Conservation (phyloP, 768 basidiomycete species). For the Dentipellis sp. region DNA sequence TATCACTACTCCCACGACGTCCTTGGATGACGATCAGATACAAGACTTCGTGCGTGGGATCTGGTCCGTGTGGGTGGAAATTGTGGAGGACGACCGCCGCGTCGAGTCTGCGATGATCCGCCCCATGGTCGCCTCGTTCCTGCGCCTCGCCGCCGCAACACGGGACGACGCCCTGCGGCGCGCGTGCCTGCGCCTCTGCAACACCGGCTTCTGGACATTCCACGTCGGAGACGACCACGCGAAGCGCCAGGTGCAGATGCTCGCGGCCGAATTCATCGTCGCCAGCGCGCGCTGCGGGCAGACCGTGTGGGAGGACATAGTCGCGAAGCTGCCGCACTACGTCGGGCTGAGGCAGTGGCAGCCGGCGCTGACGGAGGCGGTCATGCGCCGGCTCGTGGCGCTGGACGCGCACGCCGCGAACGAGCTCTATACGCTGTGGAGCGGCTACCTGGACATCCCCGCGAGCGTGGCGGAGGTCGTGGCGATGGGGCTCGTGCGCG, state of each 20-base stretch:
- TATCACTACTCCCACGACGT: neutral
- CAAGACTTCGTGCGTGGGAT: slow-evolving; percentile 17
- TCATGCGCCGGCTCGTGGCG: slow-evolving; percentile 6
- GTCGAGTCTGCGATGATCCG: slow-evolving; percentile 17
- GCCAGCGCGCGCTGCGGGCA: slow-evolving; percentile 8
- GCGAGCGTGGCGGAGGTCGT: slow-evolving; percentile 2
- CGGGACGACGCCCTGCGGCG: slow-evolving; percentile 15
- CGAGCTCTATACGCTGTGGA: slow-evolving; percentile 8
- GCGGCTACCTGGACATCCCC: slow-evolving; percentile 7
- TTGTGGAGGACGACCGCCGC: slow-evolving; percentile 5
- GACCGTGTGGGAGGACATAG: slow-evolving; percentile 9
- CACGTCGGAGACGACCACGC: slow-evolving; percentile 10
- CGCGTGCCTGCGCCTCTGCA: slow-evolving; percentile 11
- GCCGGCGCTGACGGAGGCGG: slow-evolving; percentile 6
- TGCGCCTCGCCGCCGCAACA: slow-evolving; percentile 33
- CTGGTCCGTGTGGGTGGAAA: slow-evolving; percentile 33
- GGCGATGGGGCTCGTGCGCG: slow-evolving; percentile 6
- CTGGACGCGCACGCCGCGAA: slow-evolving; percentile 7
- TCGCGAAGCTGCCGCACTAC: slow-evolving; percentile 11
- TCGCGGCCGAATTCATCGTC: slow-evolving; percentile 27
- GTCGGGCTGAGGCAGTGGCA: slow-evolving; percentile 12
- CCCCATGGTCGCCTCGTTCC: slow-evolving; percentile 32
- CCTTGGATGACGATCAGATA: neutral
- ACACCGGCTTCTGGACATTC: slow-evolving; percentile 15
- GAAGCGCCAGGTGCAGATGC: slow-evolving; percentile 21